Evolutionary conservation across 768 basidiomycete genomes (phyloP), one percentile per base, ranked within the genome.

Genomic region (Coprinellus aureogranulatus): DNA sequence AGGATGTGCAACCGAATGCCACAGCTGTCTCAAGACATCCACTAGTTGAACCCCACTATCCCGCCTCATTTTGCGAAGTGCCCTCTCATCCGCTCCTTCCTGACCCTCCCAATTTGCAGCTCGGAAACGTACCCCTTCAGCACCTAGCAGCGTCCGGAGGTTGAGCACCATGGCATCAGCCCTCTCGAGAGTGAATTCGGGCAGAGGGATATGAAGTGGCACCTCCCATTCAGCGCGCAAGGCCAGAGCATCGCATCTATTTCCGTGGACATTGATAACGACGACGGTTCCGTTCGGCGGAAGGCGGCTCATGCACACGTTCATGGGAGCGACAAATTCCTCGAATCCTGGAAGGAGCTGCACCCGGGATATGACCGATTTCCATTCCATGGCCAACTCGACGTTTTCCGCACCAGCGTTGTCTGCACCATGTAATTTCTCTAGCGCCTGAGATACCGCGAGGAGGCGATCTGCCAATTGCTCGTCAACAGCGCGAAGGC

Each of bases 401-500:
- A 48, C 47, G 47, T 48, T 25, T 23, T n/a, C 26, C n/a, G 47
- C 26, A 22, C 4, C 47, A 22, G 25, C 47, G 12, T 25, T 25
- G 23, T 9, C 22, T 27, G 18, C 47, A 34, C 34, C 34, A 6
- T 6, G 6, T 14, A 14, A 34, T 6, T 14, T 28, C 41, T 54
- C 53, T 25, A 54, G 23, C 9, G 28, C 25, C 31, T 44, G 22
- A 4, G 40, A 42, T 37, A 54, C 53, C 5, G 22, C 14, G 18
- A 44, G 22, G 2, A 54, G 9, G 22, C 26, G 39, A 14, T 54
- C 25, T 6, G 68, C 65, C 25, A 70, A 66, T 9, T 57, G 55
- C 22, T 68, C 58, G 26, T 64, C 64, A 9, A 22, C n/a, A 1
- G 28, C 20, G 34, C 25, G 60, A 3, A 69, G 55, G 14, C 54